A percentile compares a stretch with the other conserved stretches of the same genome.
phyloP scores from a whole-genome alignment of 2,329 filamentous ascomycete species.

The Ceratocystis diversiconidia region DNA sequence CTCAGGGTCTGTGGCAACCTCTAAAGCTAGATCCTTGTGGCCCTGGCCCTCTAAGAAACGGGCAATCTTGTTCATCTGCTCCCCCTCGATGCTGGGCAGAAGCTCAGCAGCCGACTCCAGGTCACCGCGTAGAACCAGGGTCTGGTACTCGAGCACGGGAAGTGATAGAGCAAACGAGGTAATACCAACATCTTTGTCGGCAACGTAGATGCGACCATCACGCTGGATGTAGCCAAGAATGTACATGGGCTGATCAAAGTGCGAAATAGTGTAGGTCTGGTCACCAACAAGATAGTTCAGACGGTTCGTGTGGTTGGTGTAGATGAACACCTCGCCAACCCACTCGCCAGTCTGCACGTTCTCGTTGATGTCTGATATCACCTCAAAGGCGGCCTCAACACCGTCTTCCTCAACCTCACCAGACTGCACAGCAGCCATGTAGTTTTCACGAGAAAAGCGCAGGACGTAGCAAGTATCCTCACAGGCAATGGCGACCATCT shows the following conservation, averaged over 20 bases:
- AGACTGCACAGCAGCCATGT: conserved; percentile 65
- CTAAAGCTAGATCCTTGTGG: conserved; percentile 86
- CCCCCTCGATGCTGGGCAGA: conserved; percentile 68
- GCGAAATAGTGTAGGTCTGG: conserved; percentile 92
- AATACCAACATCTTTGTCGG: conserved; percentile 87
- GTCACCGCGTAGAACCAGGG: conserved; percentile 81
- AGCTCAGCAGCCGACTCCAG: conserved; percentile 83
- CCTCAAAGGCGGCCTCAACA: conserved; percentile 89
- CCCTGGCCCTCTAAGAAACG: conserved; percentile 95
- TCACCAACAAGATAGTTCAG: conserved; percentile 96
- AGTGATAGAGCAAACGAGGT: conserved; percentile 85
- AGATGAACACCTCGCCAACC: conserved; percentile 98
- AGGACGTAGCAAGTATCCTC: conserved; percentile 93
- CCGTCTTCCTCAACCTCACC: conserved; percentile 79
- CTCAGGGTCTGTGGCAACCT: conserved; percentile 86
- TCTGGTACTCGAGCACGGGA: conserved; percentile 92
- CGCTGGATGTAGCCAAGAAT: conserved; percentile 87
- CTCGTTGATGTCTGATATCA: conserved; percentile 90
- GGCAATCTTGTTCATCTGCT: conserved; percentile 96
- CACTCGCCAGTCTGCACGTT: conserved; percentile 87
- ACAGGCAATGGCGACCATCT: conserved; percentile 82
- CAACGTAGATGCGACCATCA: conserved; percentile 87
- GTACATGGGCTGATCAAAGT: conserved; percentile 93
- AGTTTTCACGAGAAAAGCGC: conserved; percentile 79
- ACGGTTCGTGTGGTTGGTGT: conserved; percentile 92